Conservation (phyloP, 257 asterid genomes). For the Solanum pinnatisectum region DNA sequence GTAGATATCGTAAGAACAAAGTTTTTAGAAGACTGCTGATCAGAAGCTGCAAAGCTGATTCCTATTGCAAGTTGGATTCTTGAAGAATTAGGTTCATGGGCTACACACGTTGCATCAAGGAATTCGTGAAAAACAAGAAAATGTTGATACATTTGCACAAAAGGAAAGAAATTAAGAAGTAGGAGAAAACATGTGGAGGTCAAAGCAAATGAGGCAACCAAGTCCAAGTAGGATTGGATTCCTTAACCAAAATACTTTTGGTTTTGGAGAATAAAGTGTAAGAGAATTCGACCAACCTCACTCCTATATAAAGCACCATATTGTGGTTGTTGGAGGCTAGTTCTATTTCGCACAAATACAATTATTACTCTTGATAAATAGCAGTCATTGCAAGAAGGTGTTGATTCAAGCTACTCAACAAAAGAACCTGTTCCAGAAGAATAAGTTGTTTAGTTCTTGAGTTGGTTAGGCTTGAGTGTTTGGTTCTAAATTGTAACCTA, state of each 20-base stretch:
- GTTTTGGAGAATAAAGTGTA: not conserved
- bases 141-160: not conserved
- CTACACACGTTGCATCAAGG: not conserved
- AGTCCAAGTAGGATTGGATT: not conserved
- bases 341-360: not conserved
- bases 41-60: not conserved
- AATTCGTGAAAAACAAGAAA: not conserved
- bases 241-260: not conserved
- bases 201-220: not conserved
- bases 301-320: not conserved
- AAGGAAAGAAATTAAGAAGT: not conserved
- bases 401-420: not conserved
- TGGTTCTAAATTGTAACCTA: not conserved
- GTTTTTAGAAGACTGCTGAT: not conserved
- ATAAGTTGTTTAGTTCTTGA: not conserved
- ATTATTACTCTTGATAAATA: not conserved
- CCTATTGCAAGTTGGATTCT: not conserved
- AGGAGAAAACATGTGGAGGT: not conserved
- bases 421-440: not conserved
- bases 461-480: not conserved
- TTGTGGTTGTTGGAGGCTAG: not conserved
- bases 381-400: not conserved
- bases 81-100: not conserved
- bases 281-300: not conserved
- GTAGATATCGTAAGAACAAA: not conserved